Base-by-base conservation (phyloP, 2,329 filamentous ascomycete genomes). In the Venturia aucupariae region DNA sequence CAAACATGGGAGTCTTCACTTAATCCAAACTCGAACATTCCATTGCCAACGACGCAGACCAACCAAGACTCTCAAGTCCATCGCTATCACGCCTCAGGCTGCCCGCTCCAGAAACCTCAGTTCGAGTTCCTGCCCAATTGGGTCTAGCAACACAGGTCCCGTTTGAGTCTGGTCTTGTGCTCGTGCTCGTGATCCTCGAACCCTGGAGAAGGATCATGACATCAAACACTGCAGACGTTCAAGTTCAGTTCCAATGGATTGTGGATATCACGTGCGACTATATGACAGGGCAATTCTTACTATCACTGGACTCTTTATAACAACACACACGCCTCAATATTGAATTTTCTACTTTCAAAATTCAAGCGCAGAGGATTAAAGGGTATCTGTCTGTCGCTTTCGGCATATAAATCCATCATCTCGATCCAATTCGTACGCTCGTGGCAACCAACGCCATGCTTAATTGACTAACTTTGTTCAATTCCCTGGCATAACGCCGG, bases 311-410 rank as follows among this genome's bases (percentile, higher is more conserved):
- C 32, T n/a, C n/a, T n/a, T n/a, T n/a, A n/a, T n/a, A n/a, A n/a
- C n/a, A n/a, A n/a, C n/a, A 35, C 32, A 35, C 32, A 35, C 10
- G 32, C 32, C n/a, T n/a, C n/a, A n/a, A n/a, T n/a, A n/a, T n/a
- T n/a, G n/a, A n/a, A n/a, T n/a, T 32, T 19, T 22, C 30, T 19
- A 35, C 30, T 57, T 35, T 13, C 30, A 19, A 57, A 2, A n/a
- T 57, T 13, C 15, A 22, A 57, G 51, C 51, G 19, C 51, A 35
- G 51, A 32, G 27, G 15, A 57, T 32, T 57, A 35, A 54, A 57
- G 51, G 51, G 15, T 57, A 57, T 57, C 51, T 57, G 19, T 57
- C 51, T 35, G 30, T 57, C 51, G 51, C 51, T 35, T 10, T 35
- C 27, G 27, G 30, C 51, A 8, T 35, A 10, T 32, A 32, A 54